Conservation (phyloP, 352 stramenopile species). For the Phytopythium helicoides region DNA sequence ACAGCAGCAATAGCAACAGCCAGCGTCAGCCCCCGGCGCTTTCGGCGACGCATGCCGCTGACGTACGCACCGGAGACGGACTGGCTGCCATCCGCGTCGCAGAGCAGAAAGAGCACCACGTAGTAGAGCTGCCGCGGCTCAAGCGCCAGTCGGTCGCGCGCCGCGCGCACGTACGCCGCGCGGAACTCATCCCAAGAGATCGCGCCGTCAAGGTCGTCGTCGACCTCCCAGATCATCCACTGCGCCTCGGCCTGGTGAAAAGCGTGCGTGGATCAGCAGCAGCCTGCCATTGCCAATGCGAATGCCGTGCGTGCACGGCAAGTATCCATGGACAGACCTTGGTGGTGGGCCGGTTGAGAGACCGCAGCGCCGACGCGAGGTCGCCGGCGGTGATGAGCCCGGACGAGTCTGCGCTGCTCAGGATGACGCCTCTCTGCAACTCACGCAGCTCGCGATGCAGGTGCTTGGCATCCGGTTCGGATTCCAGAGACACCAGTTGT, state of each 20-base stretch:
- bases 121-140: slow-evolving; percentile 94
- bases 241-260: slow-evolving; percentile 80
- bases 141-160: slow-evolving; percentile 89
- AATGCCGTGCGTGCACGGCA: too few species aligned
- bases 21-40: too few species aligned
- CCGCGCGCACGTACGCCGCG: slow-evolving; percentile 89
- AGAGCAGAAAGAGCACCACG: slow-evolving; percentile 95
- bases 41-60: too few species aligned
- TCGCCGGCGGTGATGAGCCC: slow-evolving; percentile 40
- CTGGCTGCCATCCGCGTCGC: slow-evolving; percentile 86
- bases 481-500: too few species aligned
- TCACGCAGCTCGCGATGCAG: slow-evolving; percentile 43
- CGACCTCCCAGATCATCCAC: slow-evolving; percentile 97
- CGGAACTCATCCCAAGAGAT: slow-evolving; percentile 93
- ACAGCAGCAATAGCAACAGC: neutral
- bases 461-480: slow-evolving; percentile 3
- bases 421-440: slow-evolving; percentile 38
- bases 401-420: slow-evolving; percentile 29
- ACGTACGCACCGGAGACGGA: slow-evolving; percentile 77
- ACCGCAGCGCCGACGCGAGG: slow-evolving; percentile 42
- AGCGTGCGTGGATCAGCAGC: neutral
- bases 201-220: slow-evolving; percentile 93
- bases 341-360: slow-evolving; percentile 22
- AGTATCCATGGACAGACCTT: slow-evolving; percentile 31
- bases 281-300: too few species aligned